These are phyloP conservation scores for Trichoderma pleuroti DNA, from an alignment of 2,329 filamentous ascomycete species.

Conservation along the genomic window DNA sequence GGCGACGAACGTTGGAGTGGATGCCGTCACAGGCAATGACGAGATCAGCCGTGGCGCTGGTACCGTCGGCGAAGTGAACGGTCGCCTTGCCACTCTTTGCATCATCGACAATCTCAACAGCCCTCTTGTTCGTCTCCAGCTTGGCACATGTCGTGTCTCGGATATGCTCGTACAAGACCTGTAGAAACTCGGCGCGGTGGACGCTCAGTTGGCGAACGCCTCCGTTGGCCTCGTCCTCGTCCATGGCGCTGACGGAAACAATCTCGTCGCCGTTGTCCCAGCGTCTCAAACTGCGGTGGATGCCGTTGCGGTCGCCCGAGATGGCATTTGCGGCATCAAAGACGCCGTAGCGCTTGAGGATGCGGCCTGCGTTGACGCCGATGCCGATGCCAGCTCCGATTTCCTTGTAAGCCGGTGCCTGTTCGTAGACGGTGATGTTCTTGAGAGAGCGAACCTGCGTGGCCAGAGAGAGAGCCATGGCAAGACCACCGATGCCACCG, in stretches of 20 bases:
- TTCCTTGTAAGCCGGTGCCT: conserved; percentile 5
- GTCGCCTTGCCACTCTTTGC: background rate
- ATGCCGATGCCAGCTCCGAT: conserved; percentile 13
- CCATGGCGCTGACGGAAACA: conserved; percentile 9
- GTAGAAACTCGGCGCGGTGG: conserved; percentile 1
- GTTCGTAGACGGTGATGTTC: conserved; percentile 14
- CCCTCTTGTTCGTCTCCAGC: conserved; percentile 6
- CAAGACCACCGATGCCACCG: conserved; percentile 3
- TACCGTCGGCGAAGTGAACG: conserved; percentile 2
- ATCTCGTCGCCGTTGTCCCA: conserved; percentile 14
- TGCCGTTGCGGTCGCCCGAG: conserved; percentile 16
- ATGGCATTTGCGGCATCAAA: conserved; percentile 7
- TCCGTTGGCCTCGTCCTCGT: background rate
- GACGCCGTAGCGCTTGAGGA: conserved; percentile 13
- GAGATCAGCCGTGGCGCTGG: background rate
- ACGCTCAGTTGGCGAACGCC: conserved; percentile 14
- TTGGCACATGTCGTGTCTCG: background rate
- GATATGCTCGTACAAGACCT: background rate
- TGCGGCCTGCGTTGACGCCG: conserved; percentile 10
- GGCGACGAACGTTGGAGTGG: conserved; percentile 4
- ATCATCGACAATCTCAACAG: conserved; percentile 6
- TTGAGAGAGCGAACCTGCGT: background rate
- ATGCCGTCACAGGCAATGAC: conserved; percentile 13
- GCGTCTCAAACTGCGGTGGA: conserved; percentile 2
- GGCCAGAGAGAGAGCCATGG: background rate